Conservation (phyloP, 768 basidiomycete species). For the Gloeopeniophorella convolvens region DNA sequence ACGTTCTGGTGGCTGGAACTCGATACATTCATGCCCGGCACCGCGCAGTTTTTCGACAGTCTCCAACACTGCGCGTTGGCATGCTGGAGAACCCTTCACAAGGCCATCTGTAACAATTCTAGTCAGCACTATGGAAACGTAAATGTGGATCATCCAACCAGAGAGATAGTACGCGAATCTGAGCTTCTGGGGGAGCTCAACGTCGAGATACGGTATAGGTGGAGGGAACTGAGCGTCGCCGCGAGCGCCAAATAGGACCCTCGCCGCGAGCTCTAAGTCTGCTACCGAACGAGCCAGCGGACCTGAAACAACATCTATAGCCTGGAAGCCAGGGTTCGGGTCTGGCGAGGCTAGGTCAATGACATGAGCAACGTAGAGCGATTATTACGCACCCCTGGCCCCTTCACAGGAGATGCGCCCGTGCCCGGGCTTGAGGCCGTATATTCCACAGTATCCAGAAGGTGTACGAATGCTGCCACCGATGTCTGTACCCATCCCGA, state of each 20-base stretch:
- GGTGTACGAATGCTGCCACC: too few relatives aligned
- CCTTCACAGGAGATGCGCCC: slow-evolving; percentile 51
- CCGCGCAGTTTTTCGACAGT: slow-evolving; percentile 28
- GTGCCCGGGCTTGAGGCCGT: slow-evolving; percentile 62
- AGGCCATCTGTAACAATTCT: background rate
- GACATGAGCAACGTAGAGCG: background rate
- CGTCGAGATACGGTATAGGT: slow-evolving; percentile 53
- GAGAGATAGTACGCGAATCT: slow-evolving; percentile 68
- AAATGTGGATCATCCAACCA: slow-evolving; percentile 29
- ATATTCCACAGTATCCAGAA: slow-evolving; percentile 68
- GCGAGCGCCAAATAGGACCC: slow-evolving; percentile 40
- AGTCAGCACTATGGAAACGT: slow-evolving; percentile 12
- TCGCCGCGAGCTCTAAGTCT: slow-evolving; percentile 61
- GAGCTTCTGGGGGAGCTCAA: slow-evolving; percentile 47
- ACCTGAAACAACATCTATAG: slow-evolving; percentile 46
- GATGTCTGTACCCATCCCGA: slow-evolving; percentile 77
- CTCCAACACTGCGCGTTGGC: slow-evolving; percentile 30
- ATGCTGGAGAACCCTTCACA: slow-evolving; percentile 15
- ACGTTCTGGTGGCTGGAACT: slow-evolving; percentile 27
- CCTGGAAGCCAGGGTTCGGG: slow-evolving; percentile 64
- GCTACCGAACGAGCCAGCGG: slow-evolving; percentile 66
- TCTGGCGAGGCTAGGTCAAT: slow-evolving; percentile 29
- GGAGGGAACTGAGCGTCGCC: slow-evolving; percentile 26
- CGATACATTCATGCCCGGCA: slow-evolving; percentile 35
- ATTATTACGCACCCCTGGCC: slow-evolving; percentile 31